Conservation (phyloP, 352 stramenopile species). For the Pythium utonaiense region DNA sequence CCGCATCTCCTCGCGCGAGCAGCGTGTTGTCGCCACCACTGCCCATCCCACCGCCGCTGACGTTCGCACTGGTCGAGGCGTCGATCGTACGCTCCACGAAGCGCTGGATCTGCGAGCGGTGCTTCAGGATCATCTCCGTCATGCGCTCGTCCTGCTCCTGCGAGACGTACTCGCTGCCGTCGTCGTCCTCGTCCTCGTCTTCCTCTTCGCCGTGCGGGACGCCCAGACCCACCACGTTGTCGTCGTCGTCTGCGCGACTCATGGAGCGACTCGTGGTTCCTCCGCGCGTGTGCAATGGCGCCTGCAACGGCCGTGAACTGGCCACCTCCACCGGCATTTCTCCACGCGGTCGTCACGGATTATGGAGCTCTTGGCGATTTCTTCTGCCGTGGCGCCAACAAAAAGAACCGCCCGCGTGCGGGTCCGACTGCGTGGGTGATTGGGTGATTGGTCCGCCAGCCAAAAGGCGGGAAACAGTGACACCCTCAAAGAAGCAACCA, state of each 20-base stretch:
- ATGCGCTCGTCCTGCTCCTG: conserved; percentile 27
- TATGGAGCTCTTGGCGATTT: conserved; percentile 1
- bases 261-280: conserved; percentile 18
- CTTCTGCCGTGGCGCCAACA: conserved; percentile 20
- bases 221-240: conserved; percentile 18
- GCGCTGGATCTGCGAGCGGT: conserved; percentile 23
- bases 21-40: conserved; percentile 10
- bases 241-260: conserved; percentile 11
- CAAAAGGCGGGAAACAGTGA: conserved; percentile 7
- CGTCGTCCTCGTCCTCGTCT: conserved; percentile 8
- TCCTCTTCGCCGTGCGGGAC: conserved; percentile 13
- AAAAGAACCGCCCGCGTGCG: not conserved
- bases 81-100: conserved; percentile 27
- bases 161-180: conserved; percentile 3
- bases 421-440: conserved; percentile 1
- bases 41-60: not conserved
- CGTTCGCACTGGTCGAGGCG: conserved; percentile 2
- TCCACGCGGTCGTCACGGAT: not conserved
- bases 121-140: conserved; percentile 32
- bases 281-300: not conserved
- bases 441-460: conserved; percentile 18
- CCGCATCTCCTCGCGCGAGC: not conserved
- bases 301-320: conserved; percentile 2
- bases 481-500: conserved; percentile 9
- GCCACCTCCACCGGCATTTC: conserved; percentile 18